Base-by-base conservation (phyloP, 23 red algal species). In the Gracilaria domingensis region DNA sequence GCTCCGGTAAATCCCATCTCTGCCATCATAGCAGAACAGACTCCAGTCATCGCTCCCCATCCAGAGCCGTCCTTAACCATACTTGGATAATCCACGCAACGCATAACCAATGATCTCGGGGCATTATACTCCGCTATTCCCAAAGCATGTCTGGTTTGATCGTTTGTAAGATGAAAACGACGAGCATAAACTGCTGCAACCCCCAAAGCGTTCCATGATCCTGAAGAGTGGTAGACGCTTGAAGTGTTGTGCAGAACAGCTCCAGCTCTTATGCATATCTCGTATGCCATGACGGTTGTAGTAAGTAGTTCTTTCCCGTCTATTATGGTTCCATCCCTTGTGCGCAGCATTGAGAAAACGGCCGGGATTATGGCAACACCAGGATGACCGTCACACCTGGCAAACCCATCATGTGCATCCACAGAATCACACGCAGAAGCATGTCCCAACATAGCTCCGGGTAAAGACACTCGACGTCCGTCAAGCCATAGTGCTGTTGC, bases 31-130 rank as follows among this genome's bases (percentile, higher is more conserved):
- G 62, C 62, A 1, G 62, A 29, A 17, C 62, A 33, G 16, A 67
- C 2, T 67, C 62, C 62, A 29, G 62, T 67, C 62, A 67, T 67
- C 28, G 62, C 62, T 30, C 62, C 62, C 62, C 62, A 67, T 67
- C 62, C 62, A 67, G 62, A 67, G 9, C 62, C 62, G 62, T 67
- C 62, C 62, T 67, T 67, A 1, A 67, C 24, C 62, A 67, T 67
- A 33, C 16, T 67, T 32, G 62, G 62, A 67, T 67, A 67, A 35
- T 67, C 62, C 62, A 67, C 62, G 33, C 62, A 67, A 12, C 62
- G 62, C 62, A 67, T 67, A 1, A 67, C 62, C 62, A 67, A 32
- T 8, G 62, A 67, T 33, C 62, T 4, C 1, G 62, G 62, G 62
- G 28, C 62, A 35, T 67, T 29, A 30, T 67, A 67, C 24, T 67